Base-by-base conservation (phyloP, 148 eudicot species). In the Arbutus unedo region DNA sequence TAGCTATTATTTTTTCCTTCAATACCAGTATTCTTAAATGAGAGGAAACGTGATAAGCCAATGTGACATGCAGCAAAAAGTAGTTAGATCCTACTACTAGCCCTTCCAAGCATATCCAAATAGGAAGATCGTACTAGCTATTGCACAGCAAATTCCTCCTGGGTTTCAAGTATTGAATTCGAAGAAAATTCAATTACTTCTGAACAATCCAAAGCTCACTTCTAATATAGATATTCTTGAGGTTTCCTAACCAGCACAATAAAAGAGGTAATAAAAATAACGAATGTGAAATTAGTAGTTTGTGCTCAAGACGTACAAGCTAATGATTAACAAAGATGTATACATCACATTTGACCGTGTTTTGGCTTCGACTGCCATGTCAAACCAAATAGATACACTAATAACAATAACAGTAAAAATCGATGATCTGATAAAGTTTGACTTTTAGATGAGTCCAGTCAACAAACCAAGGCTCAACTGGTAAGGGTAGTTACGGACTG, bases 161-260 rank as follows among this genome's bases (percentile, higher is more conserved):
- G 2, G n/a, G n/a, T 70, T 70, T 5, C 18, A 43, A 16, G n/a
- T 41, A 38, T 43, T 3, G n/a, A 6, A 41, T 43, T 70, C 48
- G 41, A 70, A 70, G 41, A 70, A 18, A 5, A 38, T 43, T 44
- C 5, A 38, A 70, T 6, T 70, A 41, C 74, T 70, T 5, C 8
- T 43, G n/a, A 70, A 43, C 47, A 41, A 18, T 15, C 74, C 3
- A 16, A 70, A 16, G 8, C n/a, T 38, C 21, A 15, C 13, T 2
- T 16, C 4, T 68, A 70, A 14, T 70, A 6, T 43, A 41, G 47
- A 43, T 13, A 48, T 43, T 70, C 49, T 41, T 43, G 49, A 70
- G 74, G 74, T 70, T 38, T 70, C 74, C 74, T 25, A 70, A 68
- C 74, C 74, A 68, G 74, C 74, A 68, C 45, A 71, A 71, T 71